phyloP scores from a whole-genome alignment of 805 yeast genomes.

The Ogataea trehaloabstinens region DNA sequence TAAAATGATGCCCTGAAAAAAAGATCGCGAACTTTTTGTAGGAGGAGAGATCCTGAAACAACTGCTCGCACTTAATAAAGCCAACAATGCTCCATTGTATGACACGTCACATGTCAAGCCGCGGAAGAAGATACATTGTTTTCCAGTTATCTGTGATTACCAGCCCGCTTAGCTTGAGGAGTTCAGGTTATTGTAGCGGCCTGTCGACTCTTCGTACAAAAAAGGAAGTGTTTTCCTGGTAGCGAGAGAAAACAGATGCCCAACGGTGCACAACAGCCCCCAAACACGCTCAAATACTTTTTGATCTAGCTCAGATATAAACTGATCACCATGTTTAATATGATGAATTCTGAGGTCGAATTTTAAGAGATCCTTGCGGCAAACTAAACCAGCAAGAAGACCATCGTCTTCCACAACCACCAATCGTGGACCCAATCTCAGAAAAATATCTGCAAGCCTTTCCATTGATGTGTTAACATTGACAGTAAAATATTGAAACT shows the following conservation, averaged over 20 bases:
- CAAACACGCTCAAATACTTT: slow-evolving; percentile 18
- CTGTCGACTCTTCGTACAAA: background rate
- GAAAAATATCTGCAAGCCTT: slow-evolving; percentile 63
- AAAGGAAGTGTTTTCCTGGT: background rate
- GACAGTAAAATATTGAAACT: slow-evolving; percentile 62
- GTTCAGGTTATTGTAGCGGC: background rate
- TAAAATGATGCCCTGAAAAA: too few relatives aligned
- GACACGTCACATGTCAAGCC: too few relatives aligned
- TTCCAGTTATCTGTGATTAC: too few relatives aligned
- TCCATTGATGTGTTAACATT: slow-evolving; percentile 54
- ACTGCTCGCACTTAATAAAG: too few relatives aligned
- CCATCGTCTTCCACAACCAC: slow-evolving; percentile 67
- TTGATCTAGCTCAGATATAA: slow-evolving; percentile 23
- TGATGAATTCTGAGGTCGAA: slow-evolving; percentile 45
- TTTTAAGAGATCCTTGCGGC: slow-evolving; percentile 78
- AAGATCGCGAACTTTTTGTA: too few relatives aligned
- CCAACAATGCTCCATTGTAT: too few relatives aligned
- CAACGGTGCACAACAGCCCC: slow-evolving; percentile 10
- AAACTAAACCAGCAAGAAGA: slow-evolving; percentile 66
- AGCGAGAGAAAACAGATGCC: slow-evolving; percentile 1
- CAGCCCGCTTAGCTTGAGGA: too few relatives aligned
- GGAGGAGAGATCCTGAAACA: too few relatives aligned
- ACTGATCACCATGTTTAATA: slow-evolving; percentile 24
- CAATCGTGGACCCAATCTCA: slow-evolving; percentile 75
- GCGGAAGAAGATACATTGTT: too few relatives aligned